Conservation (phyloP, 495 filamentous ascomycete genomes). For the Neurospora sp. region DNA sequence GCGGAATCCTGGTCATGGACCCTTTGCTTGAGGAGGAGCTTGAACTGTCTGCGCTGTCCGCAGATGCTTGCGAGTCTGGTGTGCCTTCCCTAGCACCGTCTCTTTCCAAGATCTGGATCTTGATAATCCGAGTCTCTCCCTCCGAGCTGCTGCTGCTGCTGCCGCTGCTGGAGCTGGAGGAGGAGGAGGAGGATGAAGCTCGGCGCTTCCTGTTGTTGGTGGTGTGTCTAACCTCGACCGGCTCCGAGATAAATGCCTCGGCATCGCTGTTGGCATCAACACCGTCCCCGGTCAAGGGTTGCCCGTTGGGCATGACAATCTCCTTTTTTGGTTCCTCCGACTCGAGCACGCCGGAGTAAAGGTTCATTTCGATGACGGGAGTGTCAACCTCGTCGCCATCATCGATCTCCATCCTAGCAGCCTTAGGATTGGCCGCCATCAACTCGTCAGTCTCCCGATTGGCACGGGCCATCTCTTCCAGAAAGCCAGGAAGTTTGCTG, state of each 20-base stretch:
- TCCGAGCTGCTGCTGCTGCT: conserved; percentile 3
- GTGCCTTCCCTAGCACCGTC: neutral
- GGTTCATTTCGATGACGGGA: conserved; percentile 16
- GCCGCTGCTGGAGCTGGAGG: neutral
- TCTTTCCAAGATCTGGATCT: conserved; percentile 5
- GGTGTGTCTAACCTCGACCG: neutral
- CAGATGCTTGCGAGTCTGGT: neutral
- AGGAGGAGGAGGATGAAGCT: neutral
- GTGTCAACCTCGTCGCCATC: conserved; percentile 7
- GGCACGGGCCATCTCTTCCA: conserved; percentile 17
- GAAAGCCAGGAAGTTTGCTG: conserved; percentile 15
- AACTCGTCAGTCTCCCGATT: conserved; percentile 16
- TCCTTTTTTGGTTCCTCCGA: conserved; percentile 3
- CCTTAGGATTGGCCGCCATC: conserved; percentile 12
- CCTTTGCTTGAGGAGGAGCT: neutral
- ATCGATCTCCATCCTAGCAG: conserved; percentile 13
- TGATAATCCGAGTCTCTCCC: conserved; percentile 12
- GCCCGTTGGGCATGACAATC: neutral
- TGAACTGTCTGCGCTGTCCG: neutral
- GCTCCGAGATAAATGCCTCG: neutral
- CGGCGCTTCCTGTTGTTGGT: conserved; percentile 15
- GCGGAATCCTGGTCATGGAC: too few relatives aligned
- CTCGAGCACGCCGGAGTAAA: conserved; percentile 12
- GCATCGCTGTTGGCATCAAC: neutral
- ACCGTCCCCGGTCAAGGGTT: neutral